Conservation (phyloP, 2,329 filamentous ascomycete genomes). For the Neonectria sp. region DNA sequence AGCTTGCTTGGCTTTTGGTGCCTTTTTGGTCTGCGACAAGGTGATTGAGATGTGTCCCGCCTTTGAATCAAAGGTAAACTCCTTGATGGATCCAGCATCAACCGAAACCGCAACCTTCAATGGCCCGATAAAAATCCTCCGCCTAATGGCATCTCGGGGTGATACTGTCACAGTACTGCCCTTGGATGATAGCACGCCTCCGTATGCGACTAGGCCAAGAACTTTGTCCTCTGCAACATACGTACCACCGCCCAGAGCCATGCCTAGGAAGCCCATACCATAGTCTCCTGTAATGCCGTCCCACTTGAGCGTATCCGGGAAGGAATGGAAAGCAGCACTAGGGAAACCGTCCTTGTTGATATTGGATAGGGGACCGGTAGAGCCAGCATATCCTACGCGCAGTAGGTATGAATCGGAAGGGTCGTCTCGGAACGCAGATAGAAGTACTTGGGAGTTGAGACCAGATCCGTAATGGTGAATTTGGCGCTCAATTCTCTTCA, state of each 20-base stretch:
- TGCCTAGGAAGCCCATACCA: slow-evolving; percentile 67
- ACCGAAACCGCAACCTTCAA: slow-evolving; percentile 58
- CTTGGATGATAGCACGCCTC: slow-evolving; percentile 56
- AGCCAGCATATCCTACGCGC: slow-evolving; percentile 69
- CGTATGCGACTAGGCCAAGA: slow-evolving; percentile 65
- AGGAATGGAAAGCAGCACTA: slow-evolving; percentile 70
- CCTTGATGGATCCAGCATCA: slow-evolving; percentile 60
- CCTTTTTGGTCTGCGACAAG: slow-evolving; percentile 48
- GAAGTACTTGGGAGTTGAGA: slow-evolving; percentile 69
- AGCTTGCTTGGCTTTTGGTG: slow-evolving; percentile 47
- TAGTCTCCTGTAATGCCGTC: slow-evolving; percentile 72
- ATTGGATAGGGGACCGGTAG: slow-evolving; percentile 67
- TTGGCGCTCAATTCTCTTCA: slow-evolving; percentile 58
- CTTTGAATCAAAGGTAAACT: slow-evolving; percentile 52
- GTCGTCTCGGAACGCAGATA: slow-evolving; percentile 64
- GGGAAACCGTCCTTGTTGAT: slow-evolving; percentile 70
- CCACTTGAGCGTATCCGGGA: slow-evolving; percentile 69
- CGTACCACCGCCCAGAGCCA: slow-evolving; percentile 64
- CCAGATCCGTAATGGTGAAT: slow-evolving; percentile 74
- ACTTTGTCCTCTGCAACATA: slow-evolving; percentile 63
- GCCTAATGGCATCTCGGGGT: slow-evolving; percentile 63
- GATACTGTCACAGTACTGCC: slow-evolving; percentile 52
- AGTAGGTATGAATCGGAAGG: slow-evolving; percentile 65
- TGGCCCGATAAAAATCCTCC: slow-evolving; percentile 64
- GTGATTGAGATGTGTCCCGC: slow-evolving; percentile 39